Evolutionary conservation across 2,329 filamentous ascomycete species (phyloP).

Genomic region (Neurospora sp.): DNA sequence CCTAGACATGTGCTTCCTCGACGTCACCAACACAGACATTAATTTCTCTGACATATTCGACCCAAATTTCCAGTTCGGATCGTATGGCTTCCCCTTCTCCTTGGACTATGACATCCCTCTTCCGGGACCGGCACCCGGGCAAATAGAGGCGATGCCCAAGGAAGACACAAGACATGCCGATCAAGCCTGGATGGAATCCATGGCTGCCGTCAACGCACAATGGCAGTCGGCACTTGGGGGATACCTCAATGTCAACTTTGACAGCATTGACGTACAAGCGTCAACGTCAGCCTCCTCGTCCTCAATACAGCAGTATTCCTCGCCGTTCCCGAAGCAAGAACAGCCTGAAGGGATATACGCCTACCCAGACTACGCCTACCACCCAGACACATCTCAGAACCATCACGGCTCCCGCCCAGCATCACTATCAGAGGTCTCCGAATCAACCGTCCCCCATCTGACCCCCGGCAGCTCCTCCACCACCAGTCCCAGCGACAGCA

Average conservation of each 20-base stretch:
- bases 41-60: slow-evolving; percentile 30
- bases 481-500: slow-evolving; percentile 6
- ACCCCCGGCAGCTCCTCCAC: slow-evolving; percentile 11
- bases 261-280: not conserved
- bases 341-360: not conserved
- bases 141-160: not conserved
- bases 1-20: slow-evolving; percentile 27
- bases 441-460: slow-evolving; percentile 8
- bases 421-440: not conserved
- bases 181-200: not conserved
- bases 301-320: not conserved
- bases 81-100: not conserved
- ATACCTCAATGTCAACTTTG: not conserved
- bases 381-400: not conserved
- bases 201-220: not conserved
- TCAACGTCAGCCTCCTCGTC: not conserved
- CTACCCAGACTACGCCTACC: not conserved
- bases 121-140: not conserved
- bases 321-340: not conserved
- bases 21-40: slow-evolving; percentile 20
- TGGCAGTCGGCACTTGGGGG: not conserved
- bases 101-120: not conserved
- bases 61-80: slow-evolving; percentile 13
- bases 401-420: not conserved
- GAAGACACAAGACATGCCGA: not conserved